Conservation (phyloP, 352 stramenopile species). For the Globisporangium perplexum region DNA sequence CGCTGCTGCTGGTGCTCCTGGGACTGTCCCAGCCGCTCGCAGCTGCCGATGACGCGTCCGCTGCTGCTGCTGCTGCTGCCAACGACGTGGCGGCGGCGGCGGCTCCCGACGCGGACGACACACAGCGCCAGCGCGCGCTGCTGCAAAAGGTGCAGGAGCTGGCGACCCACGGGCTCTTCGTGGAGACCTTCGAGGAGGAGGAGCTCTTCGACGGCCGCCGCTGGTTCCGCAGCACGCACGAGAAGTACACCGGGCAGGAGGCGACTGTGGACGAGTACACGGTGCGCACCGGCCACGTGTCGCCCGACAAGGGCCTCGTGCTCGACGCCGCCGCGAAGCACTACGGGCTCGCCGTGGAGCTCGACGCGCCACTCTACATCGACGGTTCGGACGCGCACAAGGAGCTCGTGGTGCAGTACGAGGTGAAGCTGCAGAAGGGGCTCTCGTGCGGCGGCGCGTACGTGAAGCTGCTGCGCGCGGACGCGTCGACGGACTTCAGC, state of each 20-base stretch:
- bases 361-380: conserved; percentile 56
- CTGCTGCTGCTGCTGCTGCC: not conserved
- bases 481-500: conserved; percentile 40
- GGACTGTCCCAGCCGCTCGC: not conserved
- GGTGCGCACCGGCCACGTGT: conserved; percentile 42
- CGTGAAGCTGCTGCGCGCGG: conserved; percentile 88
- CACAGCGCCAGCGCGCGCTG: conserved; percentile 21
- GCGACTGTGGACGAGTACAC: conserved; percentile 63
- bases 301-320: conserved; percentile 65
- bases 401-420: conserved; percentile 93
- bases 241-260: conserved; percentile 77
- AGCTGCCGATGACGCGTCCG: not conserved
- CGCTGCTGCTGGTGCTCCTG: conserved; percentile 30
- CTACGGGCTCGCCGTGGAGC: conserved; percentile 73
- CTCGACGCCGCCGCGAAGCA: conserved; percentile 65
- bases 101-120: conserved; percentile 4
- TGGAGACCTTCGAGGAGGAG: conserved; percentile 72
- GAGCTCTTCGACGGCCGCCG: conserved; percentile 53
- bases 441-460: conserved; percentile 92
- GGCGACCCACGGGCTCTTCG: conserved; percentile 49
- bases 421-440: conserved; percentile 91
- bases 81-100: not conserved
- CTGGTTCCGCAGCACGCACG: conserved; percentile 80
- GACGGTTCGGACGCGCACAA: conserved; percentile 66
- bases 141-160: conserved; percentile 48